Evolutionary conservation across 805 yeast species (phyloP), one percentile per base, ranked within the genome.

Genomic region (Cephaloascus albidus): DNA sequence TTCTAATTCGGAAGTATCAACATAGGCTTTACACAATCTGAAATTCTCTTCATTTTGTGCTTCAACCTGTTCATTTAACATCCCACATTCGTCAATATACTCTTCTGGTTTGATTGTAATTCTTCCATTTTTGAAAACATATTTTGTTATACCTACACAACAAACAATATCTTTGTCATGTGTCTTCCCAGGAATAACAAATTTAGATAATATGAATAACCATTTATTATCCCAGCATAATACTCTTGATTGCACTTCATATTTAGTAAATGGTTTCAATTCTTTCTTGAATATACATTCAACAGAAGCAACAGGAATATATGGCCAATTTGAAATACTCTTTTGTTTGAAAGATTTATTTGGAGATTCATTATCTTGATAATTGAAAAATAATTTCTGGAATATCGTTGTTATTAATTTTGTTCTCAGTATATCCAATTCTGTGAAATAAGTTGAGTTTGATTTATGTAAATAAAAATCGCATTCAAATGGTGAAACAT

Each of bases 171-270:
- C 54, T 33, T 50, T 52, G 15, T 43, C 53, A 3, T 47, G 43
- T n/a, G n/a, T n/a, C 18, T 45, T 45, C n/a, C 41, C 45, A 4
- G 60, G 55, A 33, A 68, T 62, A 10, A 70, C 72, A 51, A 87
- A 86, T 49, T 75, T 70, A 33, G 83, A 74, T 18, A 83, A 46
- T 10, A 85, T 72, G 52, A 78, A 88, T 12, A 89, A 50, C 96
- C 96, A 87, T 57, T 88, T 89, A 27, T 74, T 67, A 60, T 85
- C 93, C 95, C 96, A 88, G 5, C 90, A 81, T 4, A 84, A 54
- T 16, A 89, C 70, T 31, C 76, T 64, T 3, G 83, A 71, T 28
- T 65, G 63, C 18, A 89, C 66, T 3, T 60, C 46, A 54, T 79
- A 89, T 19, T 50, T 48, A 40, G 72, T 74, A 51, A 79, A 85